phyloP scores from a whole-genome alignment of 805 yeast species.

The Saccharomycopsis guyanensis region DNA sequence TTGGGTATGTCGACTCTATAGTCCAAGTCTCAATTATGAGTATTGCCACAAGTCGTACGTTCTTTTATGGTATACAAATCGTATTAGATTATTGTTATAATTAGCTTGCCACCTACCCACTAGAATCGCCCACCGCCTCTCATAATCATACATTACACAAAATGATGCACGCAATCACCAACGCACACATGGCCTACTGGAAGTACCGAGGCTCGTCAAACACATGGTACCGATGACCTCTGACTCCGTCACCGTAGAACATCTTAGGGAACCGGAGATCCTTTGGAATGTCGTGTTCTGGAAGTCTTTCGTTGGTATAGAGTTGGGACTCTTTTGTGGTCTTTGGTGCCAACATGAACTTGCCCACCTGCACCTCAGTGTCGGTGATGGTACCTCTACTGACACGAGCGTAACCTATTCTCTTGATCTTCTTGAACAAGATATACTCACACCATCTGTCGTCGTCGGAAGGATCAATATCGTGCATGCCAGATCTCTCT shows the following conservation, averaged over 20 bases:
- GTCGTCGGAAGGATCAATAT: conserved; percentile 88
- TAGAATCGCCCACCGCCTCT: no score
- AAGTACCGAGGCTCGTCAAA: conserved; percentile 90
- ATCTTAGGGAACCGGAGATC: conserved; percentile 67
- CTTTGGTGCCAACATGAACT: conserved; percentile 51
- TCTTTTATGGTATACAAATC: no score
- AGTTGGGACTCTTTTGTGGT: conserved; percentile 29
- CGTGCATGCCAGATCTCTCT: conserved; percentile 78
- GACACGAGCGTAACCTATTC: conserved; percentile 90
- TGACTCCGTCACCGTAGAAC: conserved; percentile 84
- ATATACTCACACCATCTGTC: conserved; percentile 99
- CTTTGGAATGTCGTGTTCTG: conserved; percentile 48
- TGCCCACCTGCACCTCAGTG: conserved; percentile 93
- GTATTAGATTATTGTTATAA: no score
- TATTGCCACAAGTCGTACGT: no score
- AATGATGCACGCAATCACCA: no score
- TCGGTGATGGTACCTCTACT: conserved; percentile 92
- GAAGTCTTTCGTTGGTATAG: conserved; percentile 50
- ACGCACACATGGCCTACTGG: no score
- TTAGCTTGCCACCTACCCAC: no score
- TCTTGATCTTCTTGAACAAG: conserved; percentile 73
- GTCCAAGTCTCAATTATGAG: no score
- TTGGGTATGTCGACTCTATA: no score
- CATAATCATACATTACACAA: no score
- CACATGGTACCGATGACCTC: conserved; percentile 92